These are phyloP conservation scores for Phascolomyces articulosus DNA, from an alignment of 371 early-diverging fungal genomes.

Conservation along the genomic window DNA sequence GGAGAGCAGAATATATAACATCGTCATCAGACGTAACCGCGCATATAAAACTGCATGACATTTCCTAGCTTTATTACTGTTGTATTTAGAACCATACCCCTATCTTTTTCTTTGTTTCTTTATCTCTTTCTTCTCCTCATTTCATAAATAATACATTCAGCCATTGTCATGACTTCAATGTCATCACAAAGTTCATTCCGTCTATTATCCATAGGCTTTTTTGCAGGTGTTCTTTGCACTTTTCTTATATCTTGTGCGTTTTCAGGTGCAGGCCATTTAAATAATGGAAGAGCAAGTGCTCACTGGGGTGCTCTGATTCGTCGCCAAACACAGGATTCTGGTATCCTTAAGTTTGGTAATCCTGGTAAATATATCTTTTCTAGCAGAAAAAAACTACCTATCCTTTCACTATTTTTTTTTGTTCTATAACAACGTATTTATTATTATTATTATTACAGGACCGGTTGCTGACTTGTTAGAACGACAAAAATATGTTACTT, in stretches of 20 bases:
- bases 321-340: background rate
- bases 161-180: background rate
- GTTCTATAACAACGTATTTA: too few relatives aligned
- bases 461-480: slow-evolving; percentile 53
- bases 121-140: background rate
- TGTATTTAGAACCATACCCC: background rate
- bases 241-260: background rate
- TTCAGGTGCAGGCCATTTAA: background rate
- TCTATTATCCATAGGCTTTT: background rate
- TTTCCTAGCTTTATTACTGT: too few relatives aligned
- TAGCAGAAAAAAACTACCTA: too few relatives aligned
- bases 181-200: background rate
- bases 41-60: too few relatives aligned
- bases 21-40: too few relatives aligned
- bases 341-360: slow-evolving; percentile 41
- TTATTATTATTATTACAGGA: slow-evolving; percentile 26
- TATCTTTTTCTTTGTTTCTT: background rate
- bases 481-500: slow-evolving; percentile 55
- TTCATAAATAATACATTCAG: background rate
- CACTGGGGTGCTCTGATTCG: slow-evolving; percentile 1
- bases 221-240: background rate
- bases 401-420: too few relatives aligned
- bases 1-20: too few relatives aligned
- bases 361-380: slow-evolving; percentile 44
- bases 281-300: background rate